Evolutionary conservation across 495 filamentous ascomycete species (phyloP).

Genomic region (Hypoxylon trugodes): DNA sequence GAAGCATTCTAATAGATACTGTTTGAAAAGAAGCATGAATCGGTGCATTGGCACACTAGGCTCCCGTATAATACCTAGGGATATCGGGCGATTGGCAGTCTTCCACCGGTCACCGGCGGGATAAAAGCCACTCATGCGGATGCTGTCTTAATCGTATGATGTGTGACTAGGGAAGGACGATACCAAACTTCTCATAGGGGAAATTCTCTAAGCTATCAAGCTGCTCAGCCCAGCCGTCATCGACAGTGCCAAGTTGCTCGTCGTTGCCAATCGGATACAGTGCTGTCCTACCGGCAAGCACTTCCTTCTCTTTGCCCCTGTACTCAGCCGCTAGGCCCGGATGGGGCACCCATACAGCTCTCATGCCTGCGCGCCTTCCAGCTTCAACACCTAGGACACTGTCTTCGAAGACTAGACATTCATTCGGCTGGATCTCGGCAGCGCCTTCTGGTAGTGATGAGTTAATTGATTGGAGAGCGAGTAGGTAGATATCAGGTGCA

Average conservation of each 20-base stretch:
- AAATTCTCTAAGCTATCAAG: conserved; percentile 69
- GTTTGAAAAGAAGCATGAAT: no score
- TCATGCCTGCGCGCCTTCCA: conserved; percentile 85
- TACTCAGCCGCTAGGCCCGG: conserved; percentile 71
- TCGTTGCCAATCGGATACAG: conserved; percentile 57
- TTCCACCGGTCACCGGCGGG: conserved; percentile 17
- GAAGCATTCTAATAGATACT: no score
- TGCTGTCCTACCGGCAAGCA: conserved; percentile 79
- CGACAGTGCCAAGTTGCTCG: conserved; percentile 56
- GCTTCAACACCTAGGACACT: conserved; percentile 85
- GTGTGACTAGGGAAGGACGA: conserved; percentile 11
- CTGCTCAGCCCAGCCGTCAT: conserved; percentile 72
- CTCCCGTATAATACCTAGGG: not conserved
- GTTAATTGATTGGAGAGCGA: conserved; percentile 81
- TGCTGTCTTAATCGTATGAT: not conserved
- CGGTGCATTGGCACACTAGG: no score
- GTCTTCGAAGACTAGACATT: conserved; percentile 93
- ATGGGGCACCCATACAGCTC: conserved; percentile 88
- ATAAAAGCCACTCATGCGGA: not conserved
- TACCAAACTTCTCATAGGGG: conserved; percentile 60
- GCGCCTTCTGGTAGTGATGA: conserved; percentile 51
- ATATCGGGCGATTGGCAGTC: not conserved
- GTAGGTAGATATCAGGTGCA: conserved; percentile 84
- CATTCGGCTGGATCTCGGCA: conserved; percentile 59
- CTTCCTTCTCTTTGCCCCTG: conserved; percentile 71